Evolutionary conservation across 23 red algal species (phyloP), one percentile per base, ranked within the genome.

Genomic region (Gracilaria gracilis): DNA sequence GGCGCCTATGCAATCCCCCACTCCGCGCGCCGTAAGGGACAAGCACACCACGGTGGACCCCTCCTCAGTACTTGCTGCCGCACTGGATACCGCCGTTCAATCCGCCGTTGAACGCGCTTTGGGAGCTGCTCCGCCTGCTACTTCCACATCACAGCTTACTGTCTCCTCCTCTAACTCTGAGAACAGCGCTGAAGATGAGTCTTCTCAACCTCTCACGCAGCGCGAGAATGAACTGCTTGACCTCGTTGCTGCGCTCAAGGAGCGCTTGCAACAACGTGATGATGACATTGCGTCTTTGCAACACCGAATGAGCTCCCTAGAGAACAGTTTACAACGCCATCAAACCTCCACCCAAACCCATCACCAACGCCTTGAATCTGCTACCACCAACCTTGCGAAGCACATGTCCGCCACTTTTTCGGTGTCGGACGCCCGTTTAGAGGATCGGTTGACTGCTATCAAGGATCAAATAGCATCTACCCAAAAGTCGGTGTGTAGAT

Each of bases 41-140:
- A 57, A 75, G 25, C 67, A 38, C 11, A 33, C 65, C 4, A 32
- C 24, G 20, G 37, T 57, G 21, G 87, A 90, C 74, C 40, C 87
- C 24, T 81, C 87, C 75, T 80, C 74, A 27, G 76, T 64, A 75
- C 74, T 90, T 42, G 87, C 87, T 21, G 87, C 87, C 36, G 87
- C 87, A 13, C 64, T 90, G 39, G 87, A 90, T 36, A 67, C 87
- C 12, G 87, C 87, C 15, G 87, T 90, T n/a, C 87, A 90, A 61
- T 90, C 87, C 2, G 87, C 87, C 24, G 87, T 90, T 0, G 74
- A 61, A 25, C 57, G 87, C 20, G 87, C 87, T 13, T 54, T 90
- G 25, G 76, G 74, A 0, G 47, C 27, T 9, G 54, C 79, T n/a
- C 23, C 53, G 9, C 23, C 20, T 37, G 75, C 46, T 24, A 19